Percentiles rank a stretch among this genome's conserved stretches.
Evolutionary conservation across 768 basidiomycete genomes (phyloP).

Genomic region (Russula vinacea): DNA sequence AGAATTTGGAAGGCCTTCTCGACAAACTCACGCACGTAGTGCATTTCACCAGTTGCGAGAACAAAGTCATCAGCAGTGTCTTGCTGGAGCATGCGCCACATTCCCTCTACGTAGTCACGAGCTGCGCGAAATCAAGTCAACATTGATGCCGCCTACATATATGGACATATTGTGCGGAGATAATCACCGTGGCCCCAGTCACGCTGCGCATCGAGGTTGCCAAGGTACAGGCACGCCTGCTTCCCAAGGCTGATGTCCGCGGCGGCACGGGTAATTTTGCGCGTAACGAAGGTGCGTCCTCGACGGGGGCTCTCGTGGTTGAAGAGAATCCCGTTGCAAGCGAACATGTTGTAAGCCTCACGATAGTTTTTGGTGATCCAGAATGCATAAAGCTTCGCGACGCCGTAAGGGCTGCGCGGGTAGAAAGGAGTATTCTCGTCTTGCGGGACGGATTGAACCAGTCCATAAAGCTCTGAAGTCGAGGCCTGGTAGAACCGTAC

Average conservation of each 20-base stretch:
- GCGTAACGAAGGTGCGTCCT: constrained; percentile 92
- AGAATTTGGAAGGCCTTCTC: constrained; percentile 77
- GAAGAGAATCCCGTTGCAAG: constrained; percentile 96
- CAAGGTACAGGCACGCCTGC: constrained; percentile 86
- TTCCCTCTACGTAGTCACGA: constrained; percentile 91
- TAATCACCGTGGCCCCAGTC: constrained; percentile 94
- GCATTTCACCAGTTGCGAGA: constrained; percentile 94
- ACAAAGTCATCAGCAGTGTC: constrained; percentile 82
- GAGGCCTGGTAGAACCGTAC: constrained; percentile 97
- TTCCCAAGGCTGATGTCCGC: constrained; percentile 91
- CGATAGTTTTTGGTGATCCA: constrained; percentile 92
- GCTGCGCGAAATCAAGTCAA: constrained; percentile 41
- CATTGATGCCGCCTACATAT: background rate
- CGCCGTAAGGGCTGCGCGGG: constrained; percentile 95
- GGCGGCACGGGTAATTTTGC: constrained; percentile 89
- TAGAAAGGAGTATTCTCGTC: constrained; percentile 97
- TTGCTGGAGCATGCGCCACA: constrained; percentile 98
- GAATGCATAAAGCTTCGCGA: constrained; percentile 89
- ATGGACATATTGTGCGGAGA: constrained; percentile 6
- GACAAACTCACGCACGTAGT: constrained; percentile 90
- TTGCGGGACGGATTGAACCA: constrained; percentile 94
- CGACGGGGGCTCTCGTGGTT: constrained; percentile 96
- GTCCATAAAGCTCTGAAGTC: constrained; percentile 95
- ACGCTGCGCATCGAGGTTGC: constrained; percentile 90
- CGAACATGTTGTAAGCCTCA: constrained; percentile 95